These are phyloP conservation scores for Umbelopsis sp. DNA, from an alignment of 192 early-diverging fungal species.

Conservation along the genomic window DNA sequence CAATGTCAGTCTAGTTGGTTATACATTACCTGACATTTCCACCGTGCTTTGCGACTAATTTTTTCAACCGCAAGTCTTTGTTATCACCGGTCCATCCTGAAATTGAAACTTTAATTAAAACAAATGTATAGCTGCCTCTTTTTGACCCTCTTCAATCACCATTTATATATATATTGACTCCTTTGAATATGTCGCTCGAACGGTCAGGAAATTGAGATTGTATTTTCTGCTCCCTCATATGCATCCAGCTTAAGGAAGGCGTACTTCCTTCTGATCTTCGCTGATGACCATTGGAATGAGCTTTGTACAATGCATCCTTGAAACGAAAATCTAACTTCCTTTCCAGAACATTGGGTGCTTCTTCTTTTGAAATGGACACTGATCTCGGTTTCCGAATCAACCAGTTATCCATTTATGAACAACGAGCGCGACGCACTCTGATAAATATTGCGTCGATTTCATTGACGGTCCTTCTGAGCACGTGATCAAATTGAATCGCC, in stretches of 20 bases:
- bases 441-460: background rate
- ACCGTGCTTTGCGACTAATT: background rate
- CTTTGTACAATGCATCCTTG: background rate
- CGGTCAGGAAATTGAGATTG: background rate
- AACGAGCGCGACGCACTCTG: background rate
- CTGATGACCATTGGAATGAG: slow-evolving; percentile 2
- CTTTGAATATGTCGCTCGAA: background rate
- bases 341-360: background rate
- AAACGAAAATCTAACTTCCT: background rate
- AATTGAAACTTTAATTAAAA: background rate
- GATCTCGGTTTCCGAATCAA: background rate
- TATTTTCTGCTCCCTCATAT: background rate
- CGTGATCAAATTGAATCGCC: background rate
- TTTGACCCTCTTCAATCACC: background rate
- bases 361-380: background rate
- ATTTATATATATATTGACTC: slow-evolving; percentile 1
- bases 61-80: slow-evolving; percentile 4
- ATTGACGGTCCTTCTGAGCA: background rate
- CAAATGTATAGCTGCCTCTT: background rate
- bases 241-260: background rate
- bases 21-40: background rate
- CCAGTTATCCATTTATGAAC: slow-evolving; percentile 8
- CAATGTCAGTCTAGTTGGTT: background rate
- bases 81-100: background rate
- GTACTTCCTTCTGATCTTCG: background rate